Conservation (phyloP, 2,329 filamentous ascomycete genomes). For the Clonostachys solani region DNA sequence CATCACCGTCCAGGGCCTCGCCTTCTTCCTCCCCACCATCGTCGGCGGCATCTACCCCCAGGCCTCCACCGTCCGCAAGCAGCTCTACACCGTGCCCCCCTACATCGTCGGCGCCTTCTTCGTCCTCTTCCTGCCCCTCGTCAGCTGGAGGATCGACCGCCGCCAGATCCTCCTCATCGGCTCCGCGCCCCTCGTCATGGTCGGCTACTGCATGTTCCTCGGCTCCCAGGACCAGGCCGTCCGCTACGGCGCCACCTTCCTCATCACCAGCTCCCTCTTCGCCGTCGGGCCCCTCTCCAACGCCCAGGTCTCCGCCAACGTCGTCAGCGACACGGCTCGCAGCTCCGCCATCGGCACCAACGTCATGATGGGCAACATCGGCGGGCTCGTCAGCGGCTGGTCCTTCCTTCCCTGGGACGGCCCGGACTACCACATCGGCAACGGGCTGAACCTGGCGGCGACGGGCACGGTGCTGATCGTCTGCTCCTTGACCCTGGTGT, state of each 20-base stretch:
- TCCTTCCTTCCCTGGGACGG: constrained; percentile 58
- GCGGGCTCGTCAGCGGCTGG: constrained; percentile 64
- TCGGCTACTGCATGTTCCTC: constrained; percentile 68
- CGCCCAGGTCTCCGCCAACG: constrained; percentile 65
- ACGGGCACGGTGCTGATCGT: constrained; percentile 45
- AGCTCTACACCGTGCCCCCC: constrained; percentile 67
- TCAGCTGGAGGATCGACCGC: constrained; percentile 56
- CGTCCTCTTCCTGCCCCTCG: constrained; percentile 54
- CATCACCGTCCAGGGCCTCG: constrained; percentile 67
- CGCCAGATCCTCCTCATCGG: constrained; percentile 58
- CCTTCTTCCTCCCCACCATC: constrained; percentile 68
- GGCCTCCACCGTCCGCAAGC: constrained; percentile 52
- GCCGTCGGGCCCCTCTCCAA: constrained; percentile 61
- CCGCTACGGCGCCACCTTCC: constrained; percentile 67
- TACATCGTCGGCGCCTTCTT: constrained; percentile 68
- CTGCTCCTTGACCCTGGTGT: constrained; percentile 42
- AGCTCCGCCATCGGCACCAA: constrained; percentile 62
- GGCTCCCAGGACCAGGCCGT: constrained; percentile 44
- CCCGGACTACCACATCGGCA: constrained; percentile 66
- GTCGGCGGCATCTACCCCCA: constrained; percentile 63
- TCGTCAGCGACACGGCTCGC: constrained; percentile 66
- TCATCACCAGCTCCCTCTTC: constrained; percentile 63
- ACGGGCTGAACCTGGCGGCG: constrained; percentile 65
- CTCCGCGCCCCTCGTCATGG: constrained; percentile 59
- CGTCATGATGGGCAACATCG: constrained; percentile 70